Conservation (phyloP, 1,139 yeast genomes). For the Diutina scorzettiae region DNA sequence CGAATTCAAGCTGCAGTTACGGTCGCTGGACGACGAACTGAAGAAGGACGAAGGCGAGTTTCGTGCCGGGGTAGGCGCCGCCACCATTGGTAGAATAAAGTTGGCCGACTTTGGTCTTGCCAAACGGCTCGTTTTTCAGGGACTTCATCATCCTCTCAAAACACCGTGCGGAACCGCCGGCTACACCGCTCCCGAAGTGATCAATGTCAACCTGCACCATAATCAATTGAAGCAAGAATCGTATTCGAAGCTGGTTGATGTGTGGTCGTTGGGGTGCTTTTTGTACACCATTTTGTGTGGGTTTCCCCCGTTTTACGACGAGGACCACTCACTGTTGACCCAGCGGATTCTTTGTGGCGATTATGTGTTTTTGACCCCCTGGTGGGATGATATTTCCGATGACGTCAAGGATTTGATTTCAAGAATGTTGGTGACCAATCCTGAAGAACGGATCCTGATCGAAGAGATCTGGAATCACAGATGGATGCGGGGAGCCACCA, state of each 20-base stretch:
- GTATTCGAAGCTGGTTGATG: conserved; percentile 84
- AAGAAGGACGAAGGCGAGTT: conserved; percentile 86
- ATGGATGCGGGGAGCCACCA: conserved; percentile 17
- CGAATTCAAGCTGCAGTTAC: conserved; percentile 26
- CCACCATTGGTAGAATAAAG: conserved; percentile 76
- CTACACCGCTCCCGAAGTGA: conserved; percentile 91
- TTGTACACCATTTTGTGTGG: conserved; percentile 85
- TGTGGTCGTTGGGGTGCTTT: conserved; percentile 95
- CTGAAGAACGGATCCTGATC: conserved; percentile 61
- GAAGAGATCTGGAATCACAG: conserved; percentile 48
- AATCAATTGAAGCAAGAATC: conserved; percentile 27
- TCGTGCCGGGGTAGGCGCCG: conserved; percentile 70
- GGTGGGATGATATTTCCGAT: conserved; percentile 91
- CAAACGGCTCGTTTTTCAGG: conserved; percentile 56
- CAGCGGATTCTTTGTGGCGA: conserved; percentile 77
- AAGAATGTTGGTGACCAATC: conserved; percentile 67
- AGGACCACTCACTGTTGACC: conserved; percentile 67
- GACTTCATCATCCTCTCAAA: conserved; percentile 28
- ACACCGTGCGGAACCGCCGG: conserved; percentile 82
- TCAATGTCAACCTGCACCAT: conserved; percentile 19
- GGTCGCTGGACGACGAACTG: conserved; percentile 65
- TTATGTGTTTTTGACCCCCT: conserved; percentile 72
- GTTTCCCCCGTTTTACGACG: conserved; percentile 94
- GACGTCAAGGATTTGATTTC: conserved; percentile 64
- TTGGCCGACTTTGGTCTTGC: conserved; percentile 91